Evolutionary conservation across 106 monocot genomes (phyloP), one percentile per base, ranked within the genome.

Genomic region (Acanthochlamys bracteata): DNA sequence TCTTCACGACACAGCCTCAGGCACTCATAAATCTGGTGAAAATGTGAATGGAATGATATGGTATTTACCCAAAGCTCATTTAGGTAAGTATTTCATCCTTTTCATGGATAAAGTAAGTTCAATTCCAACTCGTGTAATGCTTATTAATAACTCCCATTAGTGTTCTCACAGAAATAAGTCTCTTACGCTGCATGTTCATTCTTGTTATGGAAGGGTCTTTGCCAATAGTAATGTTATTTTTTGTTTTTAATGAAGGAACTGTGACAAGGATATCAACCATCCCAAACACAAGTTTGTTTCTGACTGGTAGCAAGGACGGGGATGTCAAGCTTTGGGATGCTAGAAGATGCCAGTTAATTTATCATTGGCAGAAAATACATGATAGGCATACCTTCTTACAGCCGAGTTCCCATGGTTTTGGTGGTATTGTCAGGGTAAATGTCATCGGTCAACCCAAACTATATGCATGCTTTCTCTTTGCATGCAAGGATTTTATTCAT

Each of bases 281-380:
- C 72, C 92, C 98, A 49, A 68, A 81, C 54, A 86, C 98, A 13
- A 85, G 81, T 69, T 70, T 98, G 71, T 85, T 98, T 67, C 65
- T 98, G 69, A 98, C 91, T 22, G 88, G 98, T 33, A 75, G 98
- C 60, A 92, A 92, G 66, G 92, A 98, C 80, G 98, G 98, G 21
- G 98, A 98, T 75, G 88, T 98, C 41, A 98, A 98, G 66, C 88
- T 98, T 26, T 98, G 98, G 98, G 98, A 98, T 89, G 98, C 91
- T n/a, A 92, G 79, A 69, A 86, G 55, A 53, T 75, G 66, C 15
- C 56, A 78, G 39, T 69, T 98, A 61, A 55, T 98, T 66, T 85
- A 61, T 62, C 92, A 89, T 60, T 98, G 98, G 98, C 80, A 55
- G 57, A 92, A 79, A 65, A 59, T 98, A 75, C 98, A 98, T 26